Conservation (phyloP, 805 yeast species). For the Barnettozyma siamensis region DNA sequence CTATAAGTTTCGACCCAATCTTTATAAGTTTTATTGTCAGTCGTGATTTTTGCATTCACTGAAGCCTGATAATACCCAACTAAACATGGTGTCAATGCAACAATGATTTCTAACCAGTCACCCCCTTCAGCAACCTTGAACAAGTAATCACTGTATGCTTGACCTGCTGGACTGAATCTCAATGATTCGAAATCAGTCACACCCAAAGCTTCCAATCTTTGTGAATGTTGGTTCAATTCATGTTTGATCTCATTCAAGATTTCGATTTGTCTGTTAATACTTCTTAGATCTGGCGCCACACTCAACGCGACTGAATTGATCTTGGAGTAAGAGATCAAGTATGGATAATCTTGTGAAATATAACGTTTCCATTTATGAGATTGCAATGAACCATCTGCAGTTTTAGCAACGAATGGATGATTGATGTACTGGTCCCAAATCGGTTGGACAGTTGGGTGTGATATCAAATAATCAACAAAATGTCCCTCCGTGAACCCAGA, state of each 20-base stretch:
- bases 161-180: constrained; percentile 49
- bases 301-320: constrained; percentile 60
- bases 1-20: constrained; percentile 62
- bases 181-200: constrained; percentile 41
- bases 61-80: constrained; percentile 59
- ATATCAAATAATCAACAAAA: constrained; percentile 44
- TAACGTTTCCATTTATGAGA: constrained; percentile 46
- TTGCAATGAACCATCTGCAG: constrained; percentile 49
- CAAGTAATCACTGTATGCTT: constrained; percentile 56
- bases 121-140: constrained; percentile 44
- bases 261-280: constrained; percentile 43
- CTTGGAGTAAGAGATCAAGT: constrained; percentile 61
- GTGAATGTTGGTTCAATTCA: constrained; percentile 54
- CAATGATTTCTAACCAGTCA: constrained; percentile 59
- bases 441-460: constrained; percentile 49
- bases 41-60: constrained; percentile 23
- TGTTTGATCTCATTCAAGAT: constrained; percentile 45
- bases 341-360: constrained; percentile 57
- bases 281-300: constrained; percentile 49
- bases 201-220: constrained; percentile 40
- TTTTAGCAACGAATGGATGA: constrained; percentile 54
- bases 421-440: constrained; percentile 54
- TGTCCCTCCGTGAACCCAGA: constrained; percentile 18
- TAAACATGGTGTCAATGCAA: constrained; percentile 71
- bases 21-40: constrained; percentile 26